These are phyloP conservation scores for Cercospora sp. DNA, from an alignment of 2,329 filamentous ascomycete genomes.

Conservation along the genomic window DNA sequence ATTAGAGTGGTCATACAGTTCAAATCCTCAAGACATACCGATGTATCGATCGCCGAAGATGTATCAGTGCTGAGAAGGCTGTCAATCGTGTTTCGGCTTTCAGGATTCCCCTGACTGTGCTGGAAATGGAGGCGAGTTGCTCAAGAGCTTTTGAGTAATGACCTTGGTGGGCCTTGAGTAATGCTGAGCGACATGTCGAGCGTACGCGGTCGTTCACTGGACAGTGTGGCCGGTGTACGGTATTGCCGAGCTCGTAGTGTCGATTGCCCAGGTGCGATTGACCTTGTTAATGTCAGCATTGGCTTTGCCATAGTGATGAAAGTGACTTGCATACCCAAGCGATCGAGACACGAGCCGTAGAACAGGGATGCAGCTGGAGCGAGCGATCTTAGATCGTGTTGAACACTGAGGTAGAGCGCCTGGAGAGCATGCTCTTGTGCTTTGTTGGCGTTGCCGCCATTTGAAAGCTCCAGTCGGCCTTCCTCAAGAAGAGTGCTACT, in stretches of 20 bases:
- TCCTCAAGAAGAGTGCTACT: constrained; percentile 83
- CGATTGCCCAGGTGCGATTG: constrained; percentile 58
- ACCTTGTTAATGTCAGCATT: constrained; percentile 41
- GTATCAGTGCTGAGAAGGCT: constrained; percentile 66
- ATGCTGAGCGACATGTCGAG: constrained; percentile 69
- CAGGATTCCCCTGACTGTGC: constrained; percentile 66
- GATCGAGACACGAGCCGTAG: constrained; percentile 70
- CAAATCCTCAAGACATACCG: constrained; percentile 37
- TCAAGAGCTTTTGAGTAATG: constrained; percentile 67
- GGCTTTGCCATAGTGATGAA: background rate
- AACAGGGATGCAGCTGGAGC: constrained; percentile 74
- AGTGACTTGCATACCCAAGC: constrained; percentile 59
- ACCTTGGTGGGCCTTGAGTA: constrained; percentile 65
- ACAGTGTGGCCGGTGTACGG: constrained; percentile 65
- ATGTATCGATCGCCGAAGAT: constrained; percentile 63
- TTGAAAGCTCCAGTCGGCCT: constrained; percentile 73
- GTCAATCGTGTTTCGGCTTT: constrained; percentile 75
- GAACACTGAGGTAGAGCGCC: constrained; percentile 78
- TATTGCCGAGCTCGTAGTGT: constrained; percentile 71
- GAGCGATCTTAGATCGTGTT: constrained; percentile 69
- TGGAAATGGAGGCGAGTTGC: constrained; percentile 60
- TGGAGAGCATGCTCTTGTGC: constrained; percentile 79
- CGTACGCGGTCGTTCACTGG: constrained; percentile 78
- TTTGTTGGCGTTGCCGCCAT: constrained; percentile 40
- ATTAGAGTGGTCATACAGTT: background rate